phyloP scores from a whole-genome alignment of 371 early-diverging fungal genomes.

The Batrachochytrium dendrobatidis region DNA sequence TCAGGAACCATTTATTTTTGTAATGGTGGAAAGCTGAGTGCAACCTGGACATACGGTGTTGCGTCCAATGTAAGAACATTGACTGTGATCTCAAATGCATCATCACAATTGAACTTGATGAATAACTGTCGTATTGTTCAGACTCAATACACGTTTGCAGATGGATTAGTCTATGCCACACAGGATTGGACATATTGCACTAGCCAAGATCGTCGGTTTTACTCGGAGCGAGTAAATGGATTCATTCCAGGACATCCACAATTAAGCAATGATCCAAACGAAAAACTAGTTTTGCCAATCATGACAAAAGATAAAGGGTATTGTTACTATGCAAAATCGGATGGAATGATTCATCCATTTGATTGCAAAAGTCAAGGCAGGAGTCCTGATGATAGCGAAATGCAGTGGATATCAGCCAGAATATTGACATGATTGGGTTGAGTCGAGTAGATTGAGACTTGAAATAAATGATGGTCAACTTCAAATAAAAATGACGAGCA shows the following conservation, averaged over 20 bases:
- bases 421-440: too few relatives aligned
- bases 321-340: conserved; percentile 10
- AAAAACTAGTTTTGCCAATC: conserved; percentile 9
- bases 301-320: conserved; percentile 6
- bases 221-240: conserved; percentile 36
- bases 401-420: too few relatives aligned
- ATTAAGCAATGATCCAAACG: conserved; percentile 16
- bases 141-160: conserved; percentile 42
- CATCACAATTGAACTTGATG: too few relatives aligned
- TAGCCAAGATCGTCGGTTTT: conserved; percentile 37
- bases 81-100: too few relatives aligned
- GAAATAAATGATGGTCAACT: too few relatives aligned
- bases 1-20: conserved; percentile 39
- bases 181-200: conserved; percentile 46
- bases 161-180: conserved; percentile 37
- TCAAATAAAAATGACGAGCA: too few relatives aligned
- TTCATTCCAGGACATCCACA: conserved; percentile 28
- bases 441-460: too few relatives aligned
- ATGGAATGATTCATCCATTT: conserved; percentile 3
- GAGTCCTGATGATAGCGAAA: too few relatives aligned
- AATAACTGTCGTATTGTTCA: conserved; percentile 4
- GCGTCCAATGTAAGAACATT: conserved; percentile 32
- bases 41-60: conserved; percentile 35
- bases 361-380: too few relatives aligned
- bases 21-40: conserved; percentile 38